These are phyloP conservation scores for Aspergillus olivimuriae DNA, from an alignment of 495 filamentous ascomycete genomes.

Conservation along the genomic window DNA sequence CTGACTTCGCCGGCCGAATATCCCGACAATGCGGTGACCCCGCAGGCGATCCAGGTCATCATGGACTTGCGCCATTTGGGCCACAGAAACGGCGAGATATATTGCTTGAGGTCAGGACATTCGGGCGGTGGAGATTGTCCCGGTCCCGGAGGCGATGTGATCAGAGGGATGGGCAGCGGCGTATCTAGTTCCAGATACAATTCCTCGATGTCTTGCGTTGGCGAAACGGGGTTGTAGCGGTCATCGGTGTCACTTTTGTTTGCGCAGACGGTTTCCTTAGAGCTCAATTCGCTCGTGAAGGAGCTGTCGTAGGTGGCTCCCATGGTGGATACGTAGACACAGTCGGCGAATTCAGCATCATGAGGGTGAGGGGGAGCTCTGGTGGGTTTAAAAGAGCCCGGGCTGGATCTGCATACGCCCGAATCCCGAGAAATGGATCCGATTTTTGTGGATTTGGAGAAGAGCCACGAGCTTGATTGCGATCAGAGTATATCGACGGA, in stretches of 20 bases:
- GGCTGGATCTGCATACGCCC: not conserved
- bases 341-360: no score
- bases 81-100: constrained; percentile 71
- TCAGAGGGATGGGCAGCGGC: constrained; percentile 51
- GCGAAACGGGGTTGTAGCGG: no score
- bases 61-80: constrained; percentile 58
- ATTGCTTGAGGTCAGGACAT: constrained; percentile 59
- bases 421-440: not conserved
- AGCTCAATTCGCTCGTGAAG: constrained; percentile 2
- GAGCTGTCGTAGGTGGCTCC: not conserved
- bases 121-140: constrained; percentile 40
- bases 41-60: constrained; percentile 68
- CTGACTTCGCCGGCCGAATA: constrained; percentile 80
- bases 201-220: constrained; percentile 46
- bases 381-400: constrained; percentile 1
- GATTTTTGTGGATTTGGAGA: constrained; percentile 1
- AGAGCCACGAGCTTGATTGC: no score
- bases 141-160: constrained; percentile 24
- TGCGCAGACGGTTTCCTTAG: not conserved
- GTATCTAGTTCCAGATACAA: constrained; percentile 73
- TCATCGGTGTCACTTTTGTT: not conserved
- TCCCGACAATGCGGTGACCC: constrained; percentile 69
- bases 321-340: constrained; percentile 1
- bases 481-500: no score
- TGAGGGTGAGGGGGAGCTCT: not conserved